A percentile compares a stretch with the other conserved stretches of the same genome.
Conservation (phyloP, 139 green algal genomes). For the Auxenochlorella pyrenoidosa region DNA sequence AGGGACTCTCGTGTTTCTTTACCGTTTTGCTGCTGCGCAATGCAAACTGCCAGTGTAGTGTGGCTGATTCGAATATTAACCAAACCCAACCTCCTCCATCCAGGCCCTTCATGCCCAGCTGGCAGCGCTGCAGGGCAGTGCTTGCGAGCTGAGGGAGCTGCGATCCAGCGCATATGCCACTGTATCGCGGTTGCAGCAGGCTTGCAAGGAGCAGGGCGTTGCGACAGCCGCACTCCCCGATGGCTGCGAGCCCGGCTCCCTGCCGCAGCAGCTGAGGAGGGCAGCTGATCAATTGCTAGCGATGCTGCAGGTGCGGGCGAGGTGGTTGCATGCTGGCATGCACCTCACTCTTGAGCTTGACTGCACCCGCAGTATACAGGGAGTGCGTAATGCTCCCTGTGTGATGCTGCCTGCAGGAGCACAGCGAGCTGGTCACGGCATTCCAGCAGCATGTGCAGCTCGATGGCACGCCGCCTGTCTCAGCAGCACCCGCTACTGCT, state of each 20-base stretch:
- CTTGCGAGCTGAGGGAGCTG: constrained; percentile 1
- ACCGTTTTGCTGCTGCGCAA: not conserved
- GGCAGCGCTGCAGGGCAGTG: not conserved
- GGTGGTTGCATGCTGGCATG: not conserved
- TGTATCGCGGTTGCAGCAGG: constrained; percentile 11
- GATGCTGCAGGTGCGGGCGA: constrained; percentile 27
- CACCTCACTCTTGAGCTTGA: not conserved
- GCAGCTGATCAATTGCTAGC: constrained; percentile 32
- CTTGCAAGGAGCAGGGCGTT: not conserved
- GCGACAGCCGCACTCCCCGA: not conserved
- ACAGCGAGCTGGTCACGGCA: constrained; percentile 1
- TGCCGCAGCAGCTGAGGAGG: constrained; percentile 28
- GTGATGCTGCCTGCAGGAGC: constrained; percentile 6
- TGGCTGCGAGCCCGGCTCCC: not conserved
- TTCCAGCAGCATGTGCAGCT: constrained; percentile 45
- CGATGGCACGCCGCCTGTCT: not conserved
- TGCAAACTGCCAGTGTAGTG: not conserved
- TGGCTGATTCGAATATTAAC: not conserved
- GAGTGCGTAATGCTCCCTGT: not conserved
- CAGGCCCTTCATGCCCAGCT: constrained; percentile 9
- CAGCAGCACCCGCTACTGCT: constrained; percentile 20
- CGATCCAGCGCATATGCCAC: constrained; percentile 33
- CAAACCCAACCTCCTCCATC: not conserved
- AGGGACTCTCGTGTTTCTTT: not conserved
- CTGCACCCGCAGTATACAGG: not conserved